Evolutionary conservation across 257 asterid genomes (phyloP).

Genomic region (Rubia yunnanensis): DNA sequence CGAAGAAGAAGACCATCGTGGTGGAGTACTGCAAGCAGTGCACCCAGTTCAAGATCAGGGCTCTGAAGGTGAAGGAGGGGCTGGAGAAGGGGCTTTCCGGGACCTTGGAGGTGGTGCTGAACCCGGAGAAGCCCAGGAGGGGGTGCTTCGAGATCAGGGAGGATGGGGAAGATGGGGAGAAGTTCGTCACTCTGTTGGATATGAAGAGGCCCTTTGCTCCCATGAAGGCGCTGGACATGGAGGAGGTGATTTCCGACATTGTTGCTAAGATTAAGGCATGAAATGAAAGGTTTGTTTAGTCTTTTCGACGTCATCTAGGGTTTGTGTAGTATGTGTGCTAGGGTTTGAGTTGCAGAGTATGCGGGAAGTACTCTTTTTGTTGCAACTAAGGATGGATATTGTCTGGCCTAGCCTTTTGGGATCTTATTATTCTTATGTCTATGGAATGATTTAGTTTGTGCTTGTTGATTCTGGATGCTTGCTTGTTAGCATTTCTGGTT

Average conservation of each 20-base stretch:
- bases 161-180: slow-evolving; percentile 43
- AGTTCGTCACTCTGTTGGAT: slow-evolving; percentile 50
- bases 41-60: slow-evolving; percentile 49
- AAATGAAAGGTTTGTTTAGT: not conserved
- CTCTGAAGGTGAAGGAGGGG: slow-evolving; percentile 46
- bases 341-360: not conserved
- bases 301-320: too few species aligned
- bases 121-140: slow-evolving; percentile 71
- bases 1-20: slow-evolving; percentile 26
- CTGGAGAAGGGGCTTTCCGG: slow-evolving; percentile 47
- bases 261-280: slow-evolving; percentile 35
- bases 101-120: slow-evolving; percentile 51
- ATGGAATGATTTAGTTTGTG: not conserved
- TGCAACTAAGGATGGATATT: not conserved
- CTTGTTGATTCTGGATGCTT: not conserved
- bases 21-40: slow-evolving; percentile 80
- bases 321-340: not conserved
- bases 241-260: slow-evolving; percentile 49
- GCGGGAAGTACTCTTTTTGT: not conserved
- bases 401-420: not conserved
- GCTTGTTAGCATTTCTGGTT: not conserved
- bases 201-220: slow-evolving; percentile 68
- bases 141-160: slow-evolving; percentile 86
- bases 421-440: not conserved
- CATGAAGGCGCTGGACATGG: slow-evolving; percentile 64